Evolutionary conservation across 257 asterid genomes (phyloP).

Genomic region (Solanum megistacrolobum): DNA sequence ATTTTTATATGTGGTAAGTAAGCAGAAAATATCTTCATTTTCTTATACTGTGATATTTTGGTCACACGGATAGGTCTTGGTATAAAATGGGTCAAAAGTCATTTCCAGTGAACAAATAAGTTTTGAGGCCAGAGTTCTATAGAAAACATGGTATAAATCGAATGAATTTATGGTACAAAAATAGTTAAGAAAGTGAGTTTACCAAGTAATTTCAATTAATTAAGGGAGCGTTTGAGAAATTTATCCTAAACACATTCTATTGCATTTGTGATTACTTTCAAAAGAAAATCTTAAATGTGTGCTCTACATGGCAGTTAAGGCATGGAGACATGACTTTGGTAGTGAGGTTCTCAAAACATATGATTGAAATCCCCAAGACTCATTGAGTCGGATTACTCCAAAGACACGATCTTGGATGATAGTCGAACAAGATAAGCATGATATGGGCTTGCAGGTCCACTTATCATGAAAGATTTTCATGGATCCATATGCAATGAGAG

Average conservation of each 20-base stretch:
- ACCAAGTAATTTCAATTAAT: neutral
- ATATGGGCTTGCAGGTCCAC: neutral
- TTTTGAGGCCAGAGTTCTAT: neutral
- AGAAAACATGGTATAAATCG: neutral
- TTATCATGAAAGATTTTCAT: neutral
- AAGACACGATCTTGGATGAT: neutral
- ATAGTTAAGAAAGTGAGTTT: neutral
- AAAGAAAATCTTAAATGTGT: neutral
- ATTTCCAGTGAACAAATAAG: neutral
- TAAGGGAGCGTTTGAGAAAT: neutral
- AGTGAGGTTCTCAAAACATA: neutral
- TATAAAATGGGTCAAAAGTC: neutral
- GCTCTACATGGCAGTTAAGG: neutral
- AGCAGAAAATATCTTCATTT: neutral
- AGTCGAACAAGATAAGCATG: neutral
- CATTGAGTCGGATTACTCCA: neutral
- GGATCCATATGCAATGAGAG: neutral
- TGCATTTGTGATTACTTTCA: neutral
- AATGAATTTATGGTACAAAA: neutral
- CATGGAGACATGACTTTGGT: neutral
- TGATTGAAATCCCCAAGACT: neutral
- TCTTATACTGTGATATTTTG: neutral
- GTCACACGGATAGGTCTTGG: neutral
- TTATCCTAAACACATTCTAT: neutral
- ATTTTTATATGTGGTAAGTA: no score